phyloP scores from a whole-genome alignment of 768 basidiomycete genomes.

The Phylloporus arenicola region DNA sequence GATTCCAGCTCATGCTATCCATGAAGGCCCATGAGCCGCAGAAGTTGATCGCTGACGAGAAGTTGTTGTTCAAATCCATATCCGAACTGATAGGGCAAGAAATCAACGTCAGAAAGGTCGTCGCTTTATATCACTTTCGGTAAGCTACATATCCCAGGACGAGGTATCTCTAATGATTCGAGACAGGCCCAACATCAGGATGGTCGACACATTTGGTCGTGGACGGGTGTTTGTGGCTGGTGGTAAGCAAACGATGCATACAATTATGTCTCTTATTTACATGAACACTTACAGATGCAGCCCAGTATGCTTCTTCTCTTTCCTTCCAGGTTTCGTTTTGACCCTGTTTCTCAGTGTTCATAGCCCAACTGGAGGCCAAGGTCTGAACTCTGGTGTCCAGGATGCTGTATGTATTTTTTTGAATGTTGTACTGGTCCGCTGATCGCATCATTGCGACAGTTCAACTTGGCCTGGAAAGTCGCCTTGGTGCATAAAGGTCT shows the following conservation, averaged over 20 bases:
- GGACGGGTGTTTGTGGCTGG: constrained; percentile 45
- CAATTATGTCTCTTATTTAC: background rate
- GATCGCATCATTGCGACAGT: constrained; percentile 15
- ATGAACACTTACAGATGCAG: constrained; percentile 35
- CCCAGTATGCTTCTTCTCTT: constrained; percentile 27
- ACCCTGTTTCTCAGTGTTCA: constrained; percentile 15
- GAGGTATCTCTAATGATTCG: background rate
- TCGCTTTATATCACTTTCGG: constrained; percentile 23
- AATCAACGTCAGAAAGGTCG: constrained; percentile 26
- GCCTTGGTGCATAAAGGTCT: constrained; percentile 36
- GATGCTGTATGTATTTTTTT: constrained; percentile 32
- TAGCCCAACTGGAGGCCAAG: constrained; percentile 27
- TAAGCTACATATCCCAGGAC: constrained; percentile 6
- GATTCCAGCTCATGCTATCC: constrained; percentile 7
- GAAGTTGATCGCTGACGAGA: constrained; percentile 10
- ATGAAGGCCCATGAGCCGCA: constrained; percentile 3
- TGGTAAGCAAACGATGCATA: constrained; percentile 21
- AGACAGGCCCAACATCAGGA: constrained; percentile 42
- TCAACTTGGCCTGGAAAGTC: constrained; percentile 44
- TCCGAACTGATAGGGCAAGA: constrained; percentile 23
- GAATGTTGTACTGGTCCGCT: background rate
- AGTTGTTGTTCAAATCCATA: constrained; percentile 26
- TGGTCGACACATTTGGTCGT: constrained; percentile 39
- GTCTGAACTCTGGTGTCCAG: constrained; percentile 35
- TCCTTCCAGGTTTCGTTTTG: background rate